Base-by-base conservation (phyloP, 2,329 filamentous ascomycete species). In the Alternaria burnsii region DNA sequence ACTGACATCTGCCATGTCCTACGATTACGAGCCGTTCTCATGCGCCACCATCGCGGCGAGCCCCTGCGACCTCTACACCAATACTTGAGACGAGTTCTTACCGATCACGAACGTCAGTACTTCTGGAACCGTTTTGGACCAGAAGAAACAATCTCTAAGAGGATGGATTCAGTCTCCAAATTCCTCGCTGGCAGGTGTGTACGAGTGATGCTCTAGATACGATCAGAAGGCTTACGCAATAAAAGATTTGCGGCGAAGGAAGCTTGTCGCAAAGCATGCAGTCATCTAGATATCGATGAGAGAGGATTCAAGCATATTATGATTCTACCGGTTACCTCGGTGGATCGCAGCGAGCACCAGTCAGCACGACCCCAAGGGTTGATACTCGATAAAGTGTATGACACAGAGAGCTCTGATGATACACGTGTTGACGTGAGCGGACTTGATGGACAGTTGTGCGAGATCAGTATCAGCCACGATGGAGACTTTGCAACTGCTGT, bases 391-490 rank as follows among this genome's bases (percentile, higher is more conserved):
- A n/a, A 30, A n/a, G 46, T 22, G 11, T 48, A 55, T 28, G 26
- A 20, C 22, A 8, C 38, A 28, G n/a, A n/a, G 20, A 43, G 32
- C 38, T 12, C 32, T 20, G 26, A 43, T 2, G 63, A 69, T 38
- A 26, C 22, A 30, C 16, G 16, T 7, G 8, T 38, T 24, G 34
- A 67, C 55, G 34, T 70, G 9, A 51, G 63, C 36, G 53, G 60
- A 8, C 47, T 75, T 12, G 68, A 77, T 7, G 76, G 76, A 1
- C 85, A 88, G 66, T 82, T 87, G 51, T 92, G 89, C 14, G 83
- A 87, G 71, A 75, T 97, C 44, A 94, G 90, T 61, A 96, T 97
- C 69, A 95, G 91, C 71, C 94, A 97, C 76, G 94, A 97, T 77
- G 89, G 87, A 2, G 89, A 92, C 8, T 97, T 93, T 79, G 93